These are phyloP conservation scores for Thalia dealbata DNA, from an alignment of 176 grass and related monocot genomes.

Conservation along the genomic window DNA sequence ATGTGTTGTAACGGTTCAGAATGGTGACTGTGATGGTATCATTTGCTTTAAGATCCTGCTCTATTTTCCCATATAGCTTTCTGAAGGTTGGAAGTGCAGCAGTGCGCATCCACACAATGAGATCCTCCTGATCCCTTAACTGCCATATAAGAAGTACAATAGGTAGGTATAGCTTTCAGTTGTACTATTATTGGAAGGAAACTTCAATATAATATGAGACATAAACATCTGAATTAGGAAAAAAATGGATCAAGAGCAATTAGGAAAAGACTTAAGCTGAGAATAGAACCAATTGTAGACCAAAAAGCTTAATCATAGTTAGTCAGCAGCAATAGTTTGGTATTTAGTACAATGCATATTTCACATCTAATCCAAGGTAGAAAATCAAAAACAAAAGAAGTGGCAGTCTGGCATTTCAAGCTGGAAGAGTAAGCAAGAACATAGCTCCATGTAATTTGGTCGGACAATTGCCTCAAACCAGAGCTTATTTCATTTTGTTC, in stretches of 20 bases:
- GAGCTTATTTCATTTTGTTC: background rate
- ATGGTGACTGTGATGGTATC: conserved; percentile 35
- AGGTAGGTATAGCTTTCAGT: background rate
- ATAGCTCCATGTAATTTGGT: background rate
- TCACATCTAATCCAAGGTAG: background rate
- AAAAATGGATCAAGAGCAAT: background rate
- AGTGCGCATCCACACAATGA: conserved; percentile 70
- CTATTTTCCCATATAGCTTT: conserved; percentile 56
- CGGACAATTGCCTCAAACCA: background rate
- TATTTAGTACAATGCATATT: background rate
- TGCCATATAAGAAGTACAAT: conserved; percentile 3
- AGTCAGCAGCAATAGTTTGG: background rate
- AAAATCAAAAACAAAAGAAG: background rate
- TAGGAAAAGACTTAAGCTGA: background rate
- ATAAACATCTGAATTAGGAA: background rate
- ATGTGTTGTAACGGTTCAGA: conserved; percentile 61
- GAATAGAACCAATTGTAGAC: background rate
- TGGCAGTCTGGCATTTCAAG: background rate
- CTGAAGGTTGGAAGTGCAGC: conserved; percentile 63
- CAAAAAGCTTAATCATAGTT: background rate
- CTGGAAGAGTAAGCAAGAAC: background rate
- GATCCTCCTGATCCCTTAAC: conserved; percentile 53
- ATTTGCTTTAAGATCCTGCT: conserved; percentile 36
- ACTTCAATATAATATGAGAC: background rate
- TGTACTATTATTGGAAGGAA: background rate